These are phyloP conservation scores for Anisogramma anomala DNA, from an alignment of 2,329 filamentous ascomycete species.

Conservation along the genomic window DNA sequence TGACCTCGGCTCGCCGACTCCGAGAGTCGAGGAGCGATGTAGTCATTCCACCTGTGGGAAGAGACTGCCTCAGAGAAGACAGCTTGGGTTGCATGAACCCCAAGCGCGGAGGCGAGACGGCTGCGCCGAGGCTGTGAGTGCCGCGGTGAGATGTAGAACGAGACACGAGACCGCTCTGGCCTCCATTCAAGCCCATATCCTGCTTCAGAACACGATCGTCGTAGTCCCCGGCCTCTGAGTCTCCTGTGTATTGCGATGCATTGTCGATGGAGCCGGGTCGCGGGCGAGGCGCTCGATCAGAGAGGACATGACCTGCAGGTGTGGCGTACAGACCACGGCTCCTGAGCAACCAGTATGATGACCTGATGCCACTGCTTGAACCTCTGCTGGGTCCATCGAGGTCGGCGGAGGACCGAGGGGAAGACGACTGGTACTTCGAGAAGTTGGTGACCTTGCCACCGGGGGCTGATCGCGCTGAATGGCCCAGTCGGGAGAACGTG, in stretches of 20 bases:
- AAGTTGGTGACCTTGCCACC: constrained; percentile 13
- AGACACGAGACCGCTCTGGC: not conserved
- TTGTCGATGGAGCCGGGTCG: not conserved
- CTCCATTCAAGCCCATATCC: constrained; percentile 11
- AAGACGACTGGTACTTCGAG: constrained; percentile 12
- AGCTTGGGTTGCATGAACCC: constrained; percentile 4
- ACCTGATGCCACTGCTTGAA: constrained; percentile 12
- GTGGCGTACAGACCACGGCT: constrained; percentile 12
- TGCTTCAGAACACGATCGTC: constrained; percentile 13
- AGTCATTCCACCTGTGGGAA: constrained; percentile 4
- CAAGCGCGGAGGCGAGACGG: constrained; percentile 8
- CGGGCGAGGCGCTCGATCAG: constrained; percentile 11
- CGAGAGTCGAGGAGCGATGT: constrained; percentile 2
- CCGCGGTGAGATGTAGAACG: constrained; percentile 4
- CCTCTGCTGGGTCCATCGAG: constrained; percentile 8
- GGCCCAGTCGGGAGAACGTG: constrained; percentile 12
- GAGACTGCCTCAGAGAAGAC: constrained; percentile 6
- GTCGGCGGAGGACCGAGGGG: constrained; percentile 12
- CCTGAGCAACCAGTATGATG: constrained; percentile 13
- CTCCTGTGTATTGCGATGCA: constrained; percentile 12
- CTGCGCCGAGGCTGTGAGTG: constrained; percentile 6
- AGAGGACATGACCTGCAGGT: constrained; percentile 11
- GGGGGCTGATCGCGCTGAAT: constrained; percentile 10
- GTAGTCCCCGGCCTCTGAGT: constrained; percentile 10
- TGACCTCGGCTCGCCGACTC: constrained; percentile 15